Base-by-base conservation (phyloP, 2,329 filamentous ascomycete genomes). In the Blumeriella jaapii region DNA sequence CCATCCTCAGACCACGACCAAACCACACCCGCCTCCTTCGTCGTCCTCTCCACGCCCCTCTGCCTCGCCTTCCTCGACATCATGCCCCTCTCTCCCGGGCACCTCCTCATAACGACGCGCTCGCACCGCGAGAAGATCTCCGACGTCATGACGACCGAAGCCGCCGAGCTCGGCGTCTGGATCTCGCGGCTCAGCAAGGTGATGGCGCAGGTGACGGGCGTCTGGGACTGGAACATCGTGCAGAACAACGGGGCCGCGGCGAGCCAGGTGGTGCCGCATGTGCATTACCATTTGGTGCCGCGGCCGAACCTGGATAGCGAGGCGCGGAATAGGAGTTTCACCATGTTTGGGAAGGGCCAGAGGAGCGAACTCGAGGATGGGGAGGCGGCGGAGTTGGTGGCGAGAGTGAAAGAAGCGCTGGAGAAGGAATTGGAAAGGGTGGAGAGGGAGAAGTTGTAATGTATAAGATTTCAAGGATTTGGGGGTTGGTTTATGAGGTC, bases 251-350 rank as follows among this genome's bases (percentile, higher is more conserved):
- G 89, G 11, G 78, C 78, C 3, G 74, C 85, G 19, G 89, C 89
- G 2, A 86, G 86, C 8, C 89, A 96, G 61, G 85, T 94, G 11
- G 86, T 96, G 2, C 81, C 82, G 14, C 89, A 96, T 58, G 79
- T 93, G 31, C 89, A 98, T 59, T 96, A 93, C 57, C 91, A 98
- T 51, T 71, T 96, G 34, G 93, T 98, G 20, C 89, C 89, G 0
- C 65, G 89, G 23, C 86, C 87, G 0, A 74, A 81, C 36, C 57
- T 64, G 22, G 61, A 62, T 38, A 61, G 59, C 13, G 60, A 71
- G 70, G 39, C 64, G 63, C 46, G 69, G 62, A 29, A 68, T 64
- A 45, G 67, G 63, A 5, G 56, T 54, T 87, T 85, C 61, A 84
- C 78, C 29, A 87, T 87, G 82, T 89, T 89, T 62, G 83, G 82